Base-by-base conservation (phyloP, 2,329 filamentous ascomycete genomes). In the Biscogniauxia sp. region DNA sequence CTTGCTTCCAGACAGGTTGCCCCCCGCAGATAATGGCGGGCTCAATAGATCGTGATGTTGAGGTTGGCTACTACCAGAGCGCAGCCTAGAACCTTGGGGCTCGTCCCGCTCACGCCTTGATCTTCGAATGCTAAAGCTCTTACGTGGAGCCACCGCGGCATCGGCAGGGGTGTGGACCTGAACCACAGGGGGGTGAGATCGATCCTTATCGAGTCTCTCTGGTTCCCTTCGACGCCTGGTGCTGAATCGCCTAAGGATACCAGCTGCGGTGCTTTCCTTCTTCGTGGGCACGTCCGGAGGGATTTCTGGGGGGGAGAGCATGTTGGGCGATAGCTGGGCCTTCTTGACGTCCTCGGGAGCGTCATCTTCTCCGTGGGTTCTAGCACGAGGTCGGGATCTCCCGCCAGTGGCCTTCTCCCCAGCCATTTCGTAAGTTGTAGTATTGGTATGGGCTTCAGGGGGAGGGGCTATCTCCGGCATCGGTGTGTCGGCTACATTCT, bases 291-390 rank as follows among this genome's bases (percentile, higher is more conserved):
- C 84, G 72, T 87, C 88, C 20, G 79, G 74, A 32, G 86, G 84
- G 20, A 86, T 82, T 25, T 88, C 83, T 70, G 67, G 84, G 74
- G 60, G 82, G 75, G 49, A 77, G 73, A 66, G 81, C 73, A 64
- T 76, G 73, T 69, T 82, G 69, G 64, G 81, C 70, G 64, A 82
- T 74, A 68, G 78, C 74, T 88, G 86, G 20, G 89, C 76, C 66
- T 87, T 86, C 75, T 92, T 89, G 73, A 90, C 78, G 7, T 83
- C 83, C 54, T 96, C 91, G 0, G 88, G 84, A 11, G 92, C 84
- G 60, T 99, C 95, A 64, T 98, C 94, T 75, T 98, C 95, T 17
- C 94, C 95, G 71, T 98, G 94, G 0, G 95, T 98, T 66, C 95
- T 85, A 41, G 95, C 93, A 54, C 95, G 85, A 7, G 93, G 92